A percentile compares a stretch with the other conserved stretches of the same genome.
Conservation (phyloP, 305 asterid species). For the Solanum hybrid region DNA sequence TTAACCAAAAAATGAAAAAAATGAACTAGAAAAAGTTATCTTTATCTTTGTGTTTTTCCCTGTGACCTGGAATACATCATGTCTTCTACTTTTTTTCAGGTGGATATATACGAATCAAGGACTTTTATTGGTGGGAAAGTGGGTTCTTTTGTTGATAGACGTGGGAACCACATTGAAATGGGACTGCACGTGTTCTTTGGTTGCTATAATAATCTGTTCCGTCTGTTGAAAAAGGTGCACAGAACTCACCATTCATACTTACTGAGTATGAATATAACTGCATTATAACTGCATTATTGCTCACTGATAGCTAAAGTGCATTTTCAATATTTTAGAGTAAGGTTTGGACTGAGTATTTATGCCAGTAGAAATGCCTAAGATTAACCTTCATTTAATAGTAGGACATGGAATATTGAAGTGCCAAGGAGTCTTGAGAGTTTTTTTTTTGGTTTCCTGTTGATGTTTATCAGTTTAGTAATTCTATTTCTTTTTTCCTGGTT, state of each 20-base stretch:
- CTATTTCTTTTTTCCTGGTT: constrained; percentile 3
- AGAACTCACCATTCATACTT: not conserved
- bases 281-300: not conserved
- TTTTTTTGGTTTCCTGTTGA: not conserved
- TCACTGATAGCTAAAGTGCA: not conserved
- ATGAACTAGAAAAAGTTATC: not conserved
- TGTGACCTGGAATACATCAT: not conserved
- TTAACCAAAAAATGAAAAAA: not conserved
- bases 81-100: constrained; percentile 42
- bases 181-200: constrained; percentile 98
- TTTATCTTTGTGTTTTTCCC: not conserved
- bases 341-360: not conserved
- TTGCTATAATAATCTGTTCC: constrained; percentile 94
- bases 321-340: not conserved
- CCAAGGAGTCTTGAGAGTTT: not conserved
- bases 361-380: not conserved
- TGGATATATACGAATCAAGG: constrained; percentile 92
- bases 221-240: constrained; percentile 88
- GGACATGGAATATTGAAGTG: not conserved
- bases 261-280: not conserved
- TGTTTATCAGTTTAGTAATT: not conserved
- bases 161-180: constrained; percentile 95
- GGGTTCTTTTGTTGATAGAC: constrained; percentile 92
- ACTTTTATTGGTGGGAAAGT: constrained; percentile 96
- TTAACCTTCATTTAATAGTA: not conserved